Evolutionary conservation across 768 basidiomycete genomes (phyloP), one percentile per base, ranked within the genome.

Genomic region (Tricholoma sp.): DNA sequence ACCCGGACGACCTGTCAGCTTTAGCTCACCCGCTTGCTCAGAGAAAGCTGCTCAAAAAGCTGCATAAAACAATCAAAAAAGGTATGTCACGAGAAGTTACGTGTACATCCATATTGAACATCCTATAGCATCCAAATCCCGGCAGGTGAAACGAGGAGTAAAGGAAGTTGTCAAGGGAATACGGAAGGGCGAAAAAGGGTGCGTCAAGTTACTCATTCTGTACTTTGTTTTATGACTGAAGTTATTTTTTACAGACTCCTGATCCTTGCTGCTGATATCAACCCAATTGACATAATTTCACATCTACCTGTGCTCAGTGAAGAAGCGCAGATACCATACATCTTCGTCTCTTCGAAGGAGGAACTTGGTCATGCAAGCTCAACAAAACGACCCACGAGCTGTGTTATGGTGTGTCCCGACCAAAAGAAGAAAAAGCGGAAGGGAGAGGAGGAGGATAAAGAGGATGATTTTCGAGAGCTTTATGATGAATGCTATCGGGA

Each of bases 121-220:
- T 45, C 18, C 24, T 18, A 44, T 49, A 96, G 94, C 97, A 15
- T 94, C 95, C 24, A 97, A 96, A 71, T 86, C 85, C 39, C 85
- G 96, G 57, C 94, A 97, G 71, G 88, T 98, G 32, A 98, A 97
- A 76, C 84, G 97, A 45, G 97, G 97, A 39, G 96, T 99, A 49
- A 98, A 98, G 73, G 97, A 99, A 72, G 92, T 99, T 33, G 94
- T 97, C 44, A 99, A 99, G 72, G 93, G 93, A 3, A 89, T 99
- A 41, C 82, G 95, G 53, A 99, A 99, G 69, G 95, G 95, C 57
- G 96, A 98, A 71, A 94, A 91, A 78, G 97, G 97, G 93, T 88
- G 64, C 58, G 87, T 76, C 15, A 44, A 42, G 39, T 47, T 48
- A 33, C 47, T 33, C 48, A 24, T 4, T 42, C 33, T 11, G 12